Evolutionary conservation across 2,329 filamentous ascomycete species (phyloP), one percentile per base, ranked within the genome.

Genomic region (Exophiala sp.): DNA sequence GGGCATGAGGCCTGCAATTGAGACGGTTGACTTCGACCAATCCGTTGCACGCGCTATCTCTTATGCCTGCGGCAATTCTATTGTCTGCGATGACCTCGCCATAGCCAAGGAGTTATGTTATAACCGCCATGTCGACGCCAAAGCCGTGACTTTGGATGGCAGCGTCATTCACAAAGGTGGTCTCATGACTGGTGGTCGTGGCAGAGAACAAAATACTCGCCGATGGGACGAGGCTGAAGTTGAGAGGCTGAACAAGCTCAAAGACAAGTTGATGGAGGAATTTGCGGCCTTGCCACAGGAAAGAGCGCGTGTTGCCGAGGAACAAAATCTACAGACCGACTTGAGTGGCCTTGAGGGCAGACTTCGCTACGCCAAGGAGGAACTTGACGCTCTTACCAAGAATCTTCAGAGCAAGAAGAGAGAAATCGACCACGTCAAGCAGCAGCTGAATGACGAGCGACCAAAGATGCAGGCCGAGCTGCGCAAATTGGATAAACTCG

Each of bases 91-190:
- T 70, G 88, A 83, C 50, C 77, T 96, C 34, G 82, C 87, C 3
- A 85, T 94, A 50, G 94, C 94, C 24, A 95, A 95, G 69, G 82
- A 92, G 54, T 85, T 99, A 42, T 91, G 90, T 67, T 97, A 95
- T 68, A 84, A 88, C 53, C 87, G 84, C 60, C 86, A 83, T 32
- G 86, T 96, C 32, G 88, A 91, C 55, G 91, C 95, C 49, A 97
- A 97, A 71, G 91, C 92, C 4, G 92, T 99, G 10, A 95, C 91
- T 0, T 72, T 97, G 10, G 91, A 97, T 66, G 94, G 94, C n/a
- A 92, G 87, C 50, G 87, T 99, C 57, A 96, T 99, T 60, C 91
- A 96, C 75, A 97, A 97, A 69, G 91, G 89, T 42, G 94, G 94
- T 66, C 80, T 95, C 49, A 97, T 99, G 87, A 97, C 94, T 45